phyloP scores from a whole-genome alignment of 345 rosid species.

The Excoecaria agallocha region DNA sequence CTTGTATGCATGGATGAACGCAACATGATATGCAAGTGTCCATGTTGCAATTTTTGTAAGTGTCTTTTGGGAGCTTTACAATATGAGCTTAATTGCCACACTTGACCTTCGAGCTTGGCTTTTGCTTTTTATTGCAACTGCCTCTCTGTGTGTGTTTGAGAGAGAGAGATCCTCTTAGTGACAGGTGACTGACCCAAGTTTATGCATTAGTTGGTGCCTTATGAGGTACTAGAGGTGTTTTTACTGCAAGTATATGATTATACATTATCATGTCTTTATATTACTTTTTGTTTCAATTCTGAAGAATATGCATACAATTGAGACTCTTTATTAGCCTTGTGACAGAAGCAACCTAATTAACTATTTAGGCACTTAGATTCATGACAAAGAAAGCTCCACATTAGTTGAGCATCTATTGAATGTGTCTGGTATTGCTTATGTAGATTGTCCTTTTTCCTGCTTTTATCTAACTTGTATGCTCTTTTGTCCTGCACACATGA shows the following conservation, averaged over 20 bases:
- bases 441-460: not conserved
- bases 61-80: no score
- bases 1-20: no score
- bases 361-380: not conserved
- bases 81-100: no score
- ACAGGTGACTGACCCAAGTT: not conserved
- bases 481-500: not conserved
- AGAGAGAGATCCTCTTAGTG: not conserved
- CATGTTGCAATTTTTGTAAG: no score
- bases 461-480: not conserved
- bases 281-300: not conserved
- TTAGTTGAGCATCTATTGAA: not conserved
- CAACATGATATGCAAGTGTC: no score
- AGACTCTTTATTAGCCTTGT: not conserved
- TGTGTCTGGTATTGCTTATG: not conserved
- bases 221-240: not conserved
- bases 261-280: not conserved
- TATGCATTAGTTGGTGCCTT: not conserved
- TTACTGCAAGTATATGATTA: constrained; percentile 1
- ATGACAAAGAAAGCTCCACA: not conserved
- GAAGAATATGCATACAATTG: not conserved
- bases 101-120: no score
- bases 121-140: no score
- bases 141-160: no score
- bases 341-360: not conserved